Base-by-base conservation (phyloP, 352 stramenopile genomes). In the Pythium aphanidermatum region DNA sequence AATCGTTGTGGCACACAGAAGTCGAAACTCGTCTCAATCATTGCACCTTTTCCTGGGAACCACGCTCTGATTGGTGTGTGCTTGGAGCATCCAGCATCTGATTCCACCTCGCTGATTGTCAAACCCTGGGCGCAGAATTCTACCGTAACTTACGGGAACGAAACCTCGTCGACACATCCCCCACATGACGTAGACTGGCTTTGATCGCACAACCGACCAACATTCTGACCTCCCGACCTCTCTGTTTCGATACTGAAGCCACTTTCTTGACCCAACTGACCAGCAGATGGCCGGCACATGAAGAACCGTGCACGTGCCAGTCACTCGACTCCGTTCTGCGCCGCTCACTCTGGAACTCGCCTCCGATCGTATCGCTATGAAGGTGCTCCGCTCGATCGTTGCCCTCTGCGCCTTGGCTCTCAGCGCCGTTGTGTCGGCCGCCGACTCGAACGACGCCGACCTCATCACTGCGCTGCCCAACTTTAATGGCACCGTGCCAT, bases 391-490 rank as follows among this genome's bases (percentile, higher is more conserved):
- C 29, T 56, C 41, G n/a, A 31, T 79, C 14, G 21, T 45, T 16
- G 52, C 32, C 34, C 65, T 70, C 17, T 35, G 50, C 38, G 23
- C 46, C 10, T 48, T 51, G 14, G 24, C 74, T 23, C 41, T 63
- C 32, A 51, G 55, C 14, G 27, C 30, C 9, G 29, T 43, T 29
- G 26, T 46, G 13, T 16, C 58, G 29, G 46, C 45, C 14, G 24
- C 40, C 3, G 49, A 47, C 43, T 54, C 37, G 30, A 71, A 85
- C 45, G 71, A 72, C 6, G 71, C 73, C 30, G 61, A 80, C 26
- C 43, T 76, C 44, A 62, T 89, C 34, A 72, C 46, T 34, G 19
- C 58, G 34, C 60, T 90, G 31, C 74, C 77, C 0, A 68, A 70
- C 9, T 63, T 85, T 25, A 48, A 55, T 8, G 53, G 41, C 8